phyloP scores from a whole-genome alignment of 2,329 filamentous ascomycete genomes.

The Magnaporthiopsis rhizophila region DNA sequence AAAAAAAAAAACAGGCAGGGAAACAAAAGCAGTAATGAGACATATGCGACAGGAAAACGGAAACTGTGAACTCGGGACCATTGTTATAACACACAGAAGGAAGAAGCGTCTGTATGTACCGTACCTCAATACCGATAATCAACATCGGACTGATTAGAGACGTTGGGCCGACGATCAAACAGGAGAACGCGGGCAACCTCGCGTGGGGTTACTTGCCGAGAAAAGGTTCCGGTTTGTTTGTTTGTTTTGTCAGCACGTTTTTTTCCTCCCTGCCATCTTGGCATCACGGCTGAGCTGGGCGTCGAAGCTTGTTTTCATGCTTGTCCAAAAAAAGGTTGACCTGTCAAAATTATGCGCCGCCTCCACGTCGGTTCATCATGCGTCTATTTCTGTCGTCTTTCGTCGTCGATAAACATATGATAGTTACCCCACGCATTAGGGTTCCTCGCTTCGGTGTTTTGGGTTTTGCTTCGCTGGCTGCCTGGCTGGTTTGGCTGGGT shows the following conservation, averaged over 20 bases:
- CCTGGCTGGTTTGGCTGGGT: rapidly evolving
- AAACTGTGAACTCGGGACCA: no score
- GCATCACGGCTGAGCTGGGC: background rate
- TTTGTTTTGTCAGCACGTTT: background rate
- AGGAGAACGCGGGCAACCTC: background rate
- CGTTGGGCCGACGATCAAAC: background rate
- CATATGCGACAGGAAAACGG: no score
- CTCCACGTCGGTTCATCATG: background rate
- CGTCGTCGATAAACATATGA: no score
- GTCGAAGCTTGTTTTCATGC: background rate
- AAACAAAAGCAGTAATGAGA: background rate
- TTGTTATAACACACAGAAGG: no score
- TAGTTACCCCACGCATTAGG: no score
- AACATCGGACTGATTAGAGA: background rate
- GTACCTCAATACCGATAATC: no score
- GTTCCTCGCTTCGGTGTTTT: no score
- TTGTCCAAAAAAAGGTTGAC: background rate
- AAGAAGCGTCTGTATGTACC: background rate
- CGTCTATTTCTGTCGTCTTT: no score
- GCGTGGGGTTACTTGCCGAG: no score
- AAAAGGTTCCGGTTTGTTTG: no score
- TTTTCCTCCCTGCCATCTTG: background rate
- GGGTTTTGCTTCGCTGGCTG: no score
- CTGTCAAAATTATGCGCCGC: background rate
- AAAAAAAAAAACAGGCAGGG: no score